phyloP scores from a whole-genome alignment of 495 filamentous ascomycete genomes.

The Hyaloscypha variabilis region DNA sequence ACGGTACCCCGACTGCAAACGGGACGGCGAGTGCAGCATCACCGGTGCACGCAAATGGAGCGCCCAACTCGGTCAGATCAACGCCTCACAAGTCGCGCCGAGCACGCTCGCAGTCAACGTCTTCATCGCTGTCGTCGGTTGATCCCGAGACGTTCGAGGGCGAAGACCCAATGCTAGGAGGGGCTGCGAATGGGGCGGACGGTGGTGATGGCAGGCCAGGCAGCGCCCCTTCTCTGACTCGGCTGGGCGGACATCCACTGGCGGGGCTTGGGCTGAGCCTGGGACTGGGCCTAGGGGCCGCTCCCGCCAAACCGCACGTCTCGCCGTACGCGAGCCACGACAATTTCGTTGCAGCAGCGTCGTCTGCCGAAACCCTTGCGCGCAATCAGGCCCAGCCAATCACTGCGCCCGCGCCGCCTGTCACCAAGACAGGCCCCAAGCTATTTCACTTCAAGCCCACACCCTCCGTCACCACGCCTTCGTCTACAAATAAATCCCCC shows the following conservation, averaged over 20 bases:
- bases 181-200: too few species aligned
- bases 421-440: slow-evolving; percentile 21
- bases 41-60: slow-evolving; percentile 14
- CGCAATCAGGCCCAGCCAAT: slow-evolving; percentile 20
- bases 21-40: background rate
- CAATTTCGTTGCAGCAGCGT: slow-evolving; percentile 17
- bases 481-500: slow-evolving; percentile 16
- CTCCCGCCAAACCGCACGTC: slow-evolving; percentile 27
- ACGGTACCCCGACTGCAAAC: background rate
- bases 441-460: background rate
- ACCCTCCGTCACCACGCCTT: slow-evolving; percentile 7
- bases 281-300: background rate
- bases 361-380: slow-evolving; percentile 22
- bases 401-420: slow-evolving; percentile 7
- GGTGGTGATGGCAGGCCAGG: too few species aligned
- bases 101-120: slow-evolving; percentile 38
- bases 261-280: slow-evolving; percentile 4
- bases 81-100: slow-evolving; percentile 15
- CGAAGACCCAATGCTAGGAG: slow-evolving; percentile 19
- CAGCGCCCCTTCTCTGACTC: slow-evolving; percentile 21
- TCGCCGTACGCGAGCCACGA: slow-evolving; percentile 29
- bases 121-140: slow-evolving; percentile 43
- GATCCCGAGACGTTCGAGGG: slow-evolving; percentile 39
- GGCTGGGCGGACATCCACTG: slow-evolving; percentile 2
- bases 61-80: background rate